These are phyloP conservation scores for Suhomyces terraborum DNA, from an alignment of 1,139 yeast genomes.

Conservation along the genomic window DNA sequence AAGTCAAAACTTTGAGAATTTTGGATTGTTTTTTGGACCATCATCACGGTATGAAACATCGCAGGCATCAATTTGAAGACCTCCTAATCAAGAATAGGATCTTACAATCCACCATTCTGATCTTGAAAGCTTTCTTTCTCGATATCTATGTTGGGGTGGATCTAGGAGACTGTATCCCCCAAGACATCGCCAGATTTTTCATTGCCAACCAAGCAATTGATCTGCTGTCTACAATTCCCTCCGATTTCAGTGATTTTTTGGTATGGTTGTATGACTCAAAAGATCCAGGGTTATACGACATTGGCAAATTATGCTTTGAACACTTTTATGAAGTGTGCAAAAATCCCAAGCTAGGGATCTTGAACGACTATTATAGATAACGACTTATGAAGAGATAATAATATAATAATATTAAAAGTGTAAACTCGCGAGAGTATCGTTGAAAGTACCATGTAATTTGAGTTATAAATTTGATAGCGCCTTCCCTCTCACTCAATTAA, in stretches of 20 bases:
- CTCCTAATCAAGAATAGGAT: conserved; percentile 5
- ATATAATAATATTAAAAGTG: neutral
- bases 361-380: conserved; percentile 4
- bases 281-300: conserved; percentile 4
- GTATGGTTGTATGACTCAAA: conserved; percentile 23
- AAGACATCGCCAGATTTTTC: conserved; percentile 8
- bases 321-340: conserved; percentile 16
- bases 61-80: conserved; percentile 3
- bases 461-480: no score
- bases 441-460: neutral
- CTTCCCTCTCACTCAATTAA: no score
- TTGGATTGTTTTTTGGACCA: conserved; percentile 6
- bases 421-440: neutral
- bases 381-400: neutral
- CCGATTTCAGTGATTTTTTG: conserved; percentile 23
- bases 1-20: conserved; percentile 3
- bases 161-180: conserved; percentile 4
- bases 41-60: neutral
- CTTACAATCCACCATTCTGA: neutral
- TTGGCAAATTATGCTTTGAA: conserved; percentile 18
- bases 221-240: neutral
- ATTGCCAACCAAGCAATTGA: neutral
- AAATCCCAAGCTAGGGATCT: conserved; percentile 1
- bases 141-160: conserved; percentile 9
- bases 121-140: conserved; percentile 12